Conservation (phyloP, 1,139 yeast species). For the Protomyces inouyei region DNA sequence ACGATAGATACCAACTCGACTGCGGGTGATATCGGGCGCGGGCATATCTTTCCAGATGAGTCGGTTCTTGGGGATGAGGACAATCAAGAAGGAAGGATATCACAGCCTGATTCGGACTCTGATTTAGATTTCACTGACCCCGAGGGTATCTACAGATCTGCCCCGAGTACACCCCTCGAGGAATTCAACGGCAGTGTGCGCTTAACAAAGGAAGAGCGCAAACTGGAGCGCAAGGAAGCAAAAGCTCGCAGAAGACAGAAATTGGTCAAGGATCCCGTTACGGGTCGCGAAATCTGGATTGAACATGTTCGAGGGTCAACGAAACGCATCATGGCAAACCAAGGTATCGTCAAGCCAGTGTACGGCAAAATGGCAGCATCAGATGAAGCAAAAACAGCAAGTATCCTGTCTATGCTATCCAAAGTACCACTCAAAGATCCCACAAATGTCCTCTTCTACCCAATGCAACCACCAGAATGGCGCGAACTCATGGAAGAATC, state of each 20-base stretch:
- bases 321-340: slow-evolving; percentile 2
- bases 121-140: slow-evolving; percentile 4
- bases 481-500: slow-evolving; percentile 15
- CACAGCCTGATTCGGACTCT: neutral
- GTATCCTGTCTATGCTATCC: slow-evolving; percentile 2
- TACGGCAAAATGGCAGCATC: neutral
- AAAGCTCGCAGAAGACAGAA: slow-evolving; percentile 13
- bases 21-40: neutral
- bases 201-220: slow-evolving; percentile 11
- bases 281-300: slow-evolving; percentile 19
- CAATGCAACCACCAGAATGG: slow-evolving; percentile 25
- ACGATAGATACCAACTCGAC: neutral
- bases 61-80: neutral
- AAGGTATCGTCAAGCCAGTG: slow-evolving; percentile 15
- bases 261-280: slow-evolving; percentile 17
- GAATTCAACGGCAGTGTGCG: neutral
- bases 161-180: neutral
- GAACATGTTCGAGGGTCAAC: slow-evolving; percentile 15
- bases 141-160: slow-evolving; percentile 12
- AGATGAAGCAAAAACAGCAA: slow-evolving; percentile 10
- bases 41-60: slow-evolving; percentile 8
- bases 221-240: slow-evolving; percentile 2
- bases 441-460: slow-evolving; percentile 26
- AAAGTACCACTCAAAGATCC: slow-evolving; percentile 26
- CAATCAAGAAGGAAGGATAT: neutral